Conservation (phyloP, 2,329 filamentous ascomycete genomes). For the Tolypocladium nubicola region DNA sequence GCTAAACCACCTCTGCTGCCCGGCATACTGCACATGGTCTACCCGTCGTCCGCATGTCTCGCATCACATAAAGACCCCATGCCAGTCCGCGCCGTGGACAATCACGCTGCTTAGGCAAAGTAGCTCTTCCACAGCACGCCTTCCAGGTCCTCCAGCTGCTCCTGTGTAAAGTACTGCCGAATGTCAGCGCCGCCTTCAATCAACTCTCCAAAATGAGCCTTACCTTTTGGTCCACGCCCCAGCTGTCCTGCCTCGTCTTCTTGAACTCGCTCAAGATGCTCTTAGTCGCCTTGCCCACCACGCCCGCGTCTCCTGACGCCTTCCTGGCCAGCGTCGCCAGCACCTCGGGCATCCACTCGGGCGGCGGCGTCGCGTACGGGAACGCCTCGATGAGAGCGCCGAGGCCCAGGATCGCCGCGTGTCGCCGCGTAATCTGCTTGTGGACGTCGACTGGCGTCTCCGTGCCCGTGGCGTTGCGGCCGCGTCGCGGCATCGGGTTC, state of each 20-base stretch:
- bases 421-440: constrained; percentile 68
- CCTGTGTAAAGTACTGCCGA: constrained; percentile 66
- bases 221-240: constrained; percentile 97
- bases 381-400: constrained; percentile 91
- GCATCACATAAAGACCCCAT: constrained; percentile 1
- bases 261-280: constrained; percentile 93
- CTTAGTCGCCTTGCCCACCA: constrained; percentile 95
- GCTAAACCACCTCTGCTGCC: not conserved
- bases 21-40: not conserved
- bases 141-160: constrained; percentile 90
- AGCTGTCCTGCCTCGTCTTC: constrained; percentile 98
- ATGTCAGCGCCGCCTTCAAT: constrained; percentile 5
- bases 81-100: not conserved
- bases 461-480: constrained; percentile 47
- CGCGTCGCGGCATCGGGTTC: constrained; percentile 77
- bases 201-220: constrained; percentile 16
- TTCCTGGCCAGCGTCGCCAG: constrained; percentile 74
- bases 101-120: constrained; percentile 54
- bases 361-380: constrained; percentile 88
- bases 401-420: constrained; percentile 84
- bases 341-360: constrained; percentile 87
- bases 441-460: constrained; percentile 62
- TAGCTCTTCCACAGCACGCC: constrained; percentile 99
- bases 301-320: constrained; percentile 79
- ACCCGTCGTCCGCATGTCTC: not conserved